Evolutionary conservation across 208 protist species (phyloP).

Genomic region (Leishmania gerbilli): DNA sequence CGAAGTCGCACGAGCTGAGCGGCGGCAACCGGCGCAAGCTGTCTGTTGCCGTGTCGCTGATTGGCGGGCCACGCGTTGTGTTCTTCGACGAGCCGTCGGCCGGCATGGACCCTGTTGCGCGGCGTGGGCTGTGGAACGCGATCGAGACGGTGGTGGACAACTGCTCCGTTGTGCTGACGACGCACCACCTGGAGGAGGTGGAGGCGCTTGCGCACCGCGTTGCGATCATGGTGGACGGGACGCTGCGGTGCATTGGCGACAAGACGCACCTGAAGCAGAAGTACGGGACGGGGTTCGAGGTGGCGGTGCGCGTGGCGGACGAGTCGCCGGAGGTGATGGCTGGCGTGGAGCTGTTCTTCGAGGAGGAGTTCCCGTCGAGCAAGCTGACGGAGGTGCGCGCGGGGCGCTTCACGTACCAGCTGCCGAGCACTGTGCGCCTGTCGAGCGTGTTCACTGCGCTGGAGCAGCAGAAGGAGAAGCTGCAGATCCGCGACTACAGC

Average conservation of each 20-base stretch:
- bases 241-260: constrained; percentile 86
- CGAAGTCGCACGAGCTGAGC: constrained; percentile 40
- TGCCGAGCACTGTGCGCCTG: constrained; percentile 38
- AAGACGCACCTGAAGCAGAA: constrained; percentile 85
- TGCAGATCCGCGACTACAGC: constrained; percentile 74
- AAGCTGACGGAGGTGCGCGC: constrained; percentile 44
- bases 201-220: constrained; percentile 85
- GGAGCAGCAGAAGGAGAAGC: constrained; percentile 37
- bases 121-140: constrained; percentile 76
- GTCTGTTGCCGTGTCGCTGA: constrained; percentile 72
- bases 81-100: constrained; percentile 90
- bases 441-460: constrained; percentile 49
- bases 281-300: constrained; percentile 72
- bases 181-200: constrained; percentile 93
- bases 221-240: constrained; percentile 90
- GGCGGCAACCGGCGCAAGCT: constrained; percentile 91
- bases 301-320: constrained; percentile 38
- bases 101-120: constrained; percentile 88
- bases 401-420: constrained; percentile 44
- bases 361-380: constrained; percentile 28
- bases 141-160: constrained; percentile 60
- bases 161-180: constrained; percentile 89
- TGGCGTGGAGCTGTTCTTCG: constrained; percentile 42
- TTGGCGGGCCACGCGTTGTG: constrained; percentile 76
- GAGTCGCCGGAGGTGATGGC: constrained; percentile 11